These are phyloP conservation scores for Euphorbia lathyris DNA, from an alignment of 345 rosid genomes.

Conservation along the genomic window DNA sequence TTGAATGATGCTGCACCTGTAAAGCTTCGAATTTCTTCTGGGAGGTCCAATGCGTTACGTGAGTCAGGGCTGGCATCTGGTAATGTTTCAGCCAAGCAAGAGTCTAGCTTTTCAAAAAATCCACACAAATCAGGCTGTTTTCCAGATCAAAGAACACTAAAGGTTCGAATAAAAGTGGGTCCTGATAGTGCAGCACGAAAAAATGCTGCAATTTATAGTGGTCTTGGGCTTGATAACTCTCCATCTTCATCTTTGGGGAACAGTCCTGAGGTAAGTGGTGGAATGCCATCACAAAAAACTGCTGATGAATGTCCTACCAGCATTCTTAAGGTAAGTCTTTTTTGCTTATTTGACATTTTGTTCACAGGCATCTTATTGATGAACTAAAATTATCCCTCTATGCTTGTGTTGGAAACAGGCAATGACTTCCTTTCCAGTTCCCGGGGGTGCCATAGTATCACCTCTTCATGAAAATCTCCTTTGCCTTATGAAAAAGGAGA, in stretches of 20 bases:
- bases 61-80: constrained; percentile 20
- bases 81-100: constrained; percentile 33
- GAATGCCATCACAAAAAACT: constrained; percentile 24
- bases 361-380: background rate
- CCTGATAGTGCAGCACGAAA: constrained; percentile 38
- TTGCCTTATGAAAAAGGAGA: constrained; percentile 32
- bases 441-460: constrained; percentile 49
- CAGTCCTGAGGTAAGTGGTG: constrained; percentile 43
- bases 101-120: constrained; percentile 26
- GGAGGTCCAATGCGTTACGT: constrained; percentile 15
- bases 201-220: constrained; percentile 47
- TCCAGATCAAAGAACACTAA: constrained; percentile 42
- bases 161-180: constrained; percentile 58
- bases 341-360: constrained; percentile 19
- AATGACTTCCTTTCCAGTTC: constrained; percentile 56
- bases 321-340: constrained; percentile 64
- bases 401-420: constrained; percentile 43
- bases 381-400: background rate
- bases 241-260: constrained; percentile 49
- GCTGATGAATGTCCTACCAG: constrained; percentile 45
- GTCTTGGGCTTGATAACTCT: constrained; percentile 59
- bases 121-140: constrained; percentile 27
- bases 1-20: constrained; percentile 19
- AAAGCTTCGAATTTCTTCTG: constrained; percentile 22
- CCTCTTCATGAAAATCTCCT: constrained; percentile 64